Base-by-base conservation (phyloP, 2,329 filamentous ascomycete species). In the Sclerotinia minor region DNA sequence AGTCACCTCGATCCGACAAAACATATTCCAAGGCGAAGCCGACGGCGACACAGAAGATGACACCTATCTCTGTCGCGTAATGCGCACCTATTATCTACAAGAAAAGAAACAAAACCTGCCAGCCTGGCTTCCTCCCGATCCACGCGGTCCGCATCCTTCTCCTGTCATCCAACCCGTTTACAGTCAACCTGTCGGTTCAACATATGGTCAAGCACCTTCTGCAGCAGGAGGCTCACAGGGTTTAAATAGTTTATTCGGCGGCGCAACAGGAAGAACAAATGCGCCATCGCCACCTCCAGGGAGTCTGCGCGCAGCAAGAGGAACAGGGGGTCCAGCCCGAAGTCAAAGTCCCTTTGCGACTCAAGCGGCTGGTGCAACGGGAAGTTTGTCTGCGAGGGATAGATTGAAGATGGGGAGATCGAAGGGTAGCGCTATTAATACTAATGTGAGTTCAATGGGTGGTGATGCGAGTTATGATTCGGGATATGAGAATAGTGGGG, bases 41-140 rank as follows among this genome's bases (percentile, higher is more conserved):
- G 88, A 90, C 78, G 89, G 89, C 79, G 88, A 91, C 76, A 89
- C 87, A 71, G 86, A 96, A 80, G 94, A 98, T 81, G 92, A 96
- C 81, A 96, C 93, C 3, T 93, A 98, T 81, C 91, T 98, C 76
- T 96, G 92, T 80, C 92, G 95, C 75, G 93, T 96, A 47, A 87
- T 99, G 35, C 91, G 95, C 75, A 90, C 88, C 74, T 97, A 98
- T 84, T 98, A 99, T 83, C 87, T 83, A 64, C 94, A 67, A 41
- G 66, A 98, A 79, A 95, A 96, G 77, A 91, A 90, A 73, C 88
- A 89, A 29, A 84, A 88, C 1, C 91, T 94, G 71, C 95, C 95
- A 0, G 80, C 83, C 73, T 98, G 95, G 94, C 88, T 98, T 9
- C 92, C 94, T 9, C 89, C 92, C 7, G 92, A 97, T 78, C 94